Base-by-base conservation (phyloP, 78 protist species). In the Dictyostelium intermedium region DNA sequence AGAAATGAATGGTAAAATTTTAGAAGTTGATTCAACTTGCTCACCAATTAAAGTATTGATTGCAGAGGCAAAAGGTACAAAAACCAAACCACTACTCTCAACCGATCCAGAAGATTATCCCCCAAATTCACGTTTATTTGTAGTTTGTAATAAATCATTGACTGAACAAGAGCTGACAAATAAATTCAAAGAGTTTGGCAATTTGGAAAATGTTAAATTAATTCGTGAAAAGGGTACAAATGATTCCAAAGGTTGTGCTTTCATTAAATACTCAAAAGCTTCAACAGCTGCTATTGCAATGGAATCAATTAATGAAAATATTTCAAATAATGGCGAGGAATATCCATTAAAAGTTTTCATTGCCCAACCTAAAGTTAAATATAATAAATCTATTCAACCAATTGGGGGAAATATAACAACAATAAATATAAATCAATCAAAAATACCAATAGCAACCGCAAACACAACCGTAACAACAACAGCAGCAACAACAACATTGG, bases 61-160 rank as follows among this genome's bases (percentile, higher is more conserved):
- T 23, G 93, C 93, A 3, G 93, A 89, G 23, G 86, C 43, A 10
- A 89, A 89, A 25, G 93, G 93, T 20, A 82, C 83, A n/a, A 87
- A 87, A 30, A 23, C 84, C 6, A 89, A 89, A 20, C 93, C 85
- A 30, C 16, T 78, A 11, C 16, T 66, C 2, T 80, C 93, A 3
- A 70, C 93, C 1, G 93, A 92, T 60, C 96, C 96, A 13, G 96
- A 92, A 45, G 96, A 92, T 39, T 32, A 32, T 41, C 96, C 96
- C 0, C 96, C 96, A 66, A 82, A 92, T 76, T 92, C 96, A 6
- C 81, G 96, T 45, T 91, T 92, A 14, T 92, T 84, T 56, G 85
- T 92, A 25, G 77, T 85, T 18, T 81, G 91, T 37, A 85, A 79
- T 34, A 82, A 82, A 37, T 25, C 72, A 20, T 16, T 39, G 2